Percentiles rank a stretch among this genome's conserved stretches.
phyloP scores from a whole-genome alignment of 1,139 yeast species.

The Saccharomyces hybrid region DNA sequence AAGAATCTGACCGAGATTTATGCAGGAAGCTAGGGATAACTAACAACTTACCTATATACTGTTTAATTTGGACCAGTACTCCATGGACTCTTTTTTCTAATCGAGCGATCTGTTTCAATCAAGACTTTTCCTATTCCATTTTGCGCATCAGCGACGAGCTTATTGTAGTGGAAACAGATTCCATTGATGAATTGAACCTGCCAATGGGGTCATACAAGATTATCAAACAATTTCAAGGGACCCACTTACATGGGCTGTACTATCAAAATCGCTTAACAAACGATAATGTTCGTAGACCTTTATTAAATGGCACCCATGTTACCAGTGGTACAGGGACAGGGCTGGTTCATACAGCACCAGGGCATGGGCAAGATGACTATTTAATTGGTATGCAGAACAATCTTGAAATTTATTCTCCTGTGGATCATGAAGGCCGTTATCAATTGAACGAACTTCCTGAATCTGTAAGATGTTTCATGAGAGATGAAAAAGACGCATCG shows the following conservation, averaged over 20 bases:
- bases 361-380: constrained; percentile 95
- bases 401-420: constrained; percentile 64
- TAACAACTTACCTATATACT: constrained; percentile 8
- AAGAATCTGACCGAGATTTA: constrained; percentile 11
- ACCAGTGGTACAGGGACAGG: constrained; percentile 85
- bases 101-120: constrained; percentile 69
- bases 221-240: constrained; percentile 37
- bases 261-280: constrained; percentile 56
- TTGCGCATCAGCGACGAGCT: constrained; percentile 31
- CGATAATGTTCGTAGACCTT: constrained; percentile 40
- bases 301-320: constrained; percentile 78
- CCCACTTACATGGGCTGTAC: constrained; percentile 36
- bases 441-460: constrained; percentile 20
- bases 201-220: constrained; percentile 15
- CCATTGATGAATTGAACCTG: constrained; percentile 34
- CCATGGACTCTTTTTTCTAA: constrained; percentile 97
- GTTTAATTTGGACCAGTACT: constrained; percentile 90
- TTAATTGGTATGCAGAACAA: constrained; percentile 53
- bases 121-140: constrained; percentile 50
- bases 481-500: constrained; percentile 38
- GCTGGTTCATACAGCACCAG: constrained; percentile 94
- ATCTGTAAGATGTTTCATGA: constrained; percentile 26
- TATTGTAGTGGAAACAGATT: constrained; percentile 42
- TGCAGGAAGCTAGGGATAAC: constrained; percentile 6
- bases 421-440: constrained; percentile 68